Conservation (phyloP, 2,329 filamentous ascomycete species). For the Didymella exigua region DNA sequence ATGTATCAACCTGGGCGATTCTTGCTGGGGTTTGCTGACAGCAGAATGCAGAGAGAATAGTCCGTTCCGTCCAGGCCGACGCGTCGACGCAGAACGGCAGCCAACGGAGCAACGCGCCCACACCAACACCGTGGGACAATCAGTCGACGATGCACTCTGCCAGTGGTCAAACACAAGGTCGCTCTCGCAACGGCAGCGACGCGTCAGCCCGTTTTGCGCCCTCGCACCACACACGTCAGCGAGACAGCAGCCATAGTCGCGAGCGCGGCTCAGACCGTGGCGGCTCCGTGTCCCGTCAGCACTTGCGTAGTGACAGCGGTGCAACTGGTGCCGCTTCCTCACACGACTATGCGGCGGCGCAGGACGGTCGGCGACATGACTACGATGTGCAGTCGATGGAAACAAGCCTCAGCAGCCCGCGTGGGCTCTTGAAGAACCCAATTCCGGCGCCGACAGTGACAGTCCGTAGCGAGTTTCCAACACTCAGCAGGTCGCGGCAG, state of each 20-base stretch:
- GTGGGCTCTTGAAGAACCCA: slow-evolving; percentile 74
- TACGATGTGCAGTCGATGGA: slow-evolving; percentile 98
- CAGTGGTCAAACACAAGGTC: slow-evolving; percentile 49
- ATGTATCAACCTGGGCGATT: slow-evolving; percentile 35
- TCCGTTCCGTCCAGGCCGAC: slow-evolving; percentile 80
- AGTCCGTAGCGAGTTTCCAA: slow-evolving; percentile 95
- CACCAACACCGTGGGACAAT: slow-evolving; percentile 73
- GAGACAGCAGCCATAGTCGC: slow-evolving; percentile 49
- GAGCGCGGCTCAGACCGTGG: slow-evolving; percentile 49
- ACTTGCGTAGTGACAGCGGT: slow-evolving; percentile 79
- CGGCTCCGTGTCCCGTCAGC: slow-evolving; percentile 51
- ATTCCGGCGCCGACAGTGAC: slow-evolving; percentile 92
- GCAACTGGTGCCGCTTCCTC: slow-evolving; percentile 74
- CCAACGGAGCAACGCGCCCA: slow-evolving; percentile 57
- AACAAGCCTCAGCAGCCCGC: slow-evolving; percentile 76
- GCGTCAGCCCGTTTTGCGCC: slow-evolving; percentile 39
- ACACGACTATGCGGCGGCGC: slow-evolving; percentile 77
- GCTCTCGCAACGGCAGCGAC: slow-evolving; percentile 44
- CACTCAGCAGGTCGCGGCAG: slow-evolving; percentile 86
- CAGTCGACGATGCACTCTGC: slow-evolving; percentile 53
- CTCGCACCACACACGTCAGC: slow-evolving; percentile 35
- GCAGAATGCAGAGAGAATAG: slow-evolving; percentile 79
- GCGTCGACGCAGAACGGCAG: slow-evolving; percentile 36
- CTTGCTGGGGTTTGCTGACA: slow-evolving; percentile 14
- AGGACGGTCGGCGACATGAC: slow-evolving; percentile 80